Base-by-base conservation (phyloP, 805 yeast genomes). In the Barnettozyma wickerhamii region DNA sequence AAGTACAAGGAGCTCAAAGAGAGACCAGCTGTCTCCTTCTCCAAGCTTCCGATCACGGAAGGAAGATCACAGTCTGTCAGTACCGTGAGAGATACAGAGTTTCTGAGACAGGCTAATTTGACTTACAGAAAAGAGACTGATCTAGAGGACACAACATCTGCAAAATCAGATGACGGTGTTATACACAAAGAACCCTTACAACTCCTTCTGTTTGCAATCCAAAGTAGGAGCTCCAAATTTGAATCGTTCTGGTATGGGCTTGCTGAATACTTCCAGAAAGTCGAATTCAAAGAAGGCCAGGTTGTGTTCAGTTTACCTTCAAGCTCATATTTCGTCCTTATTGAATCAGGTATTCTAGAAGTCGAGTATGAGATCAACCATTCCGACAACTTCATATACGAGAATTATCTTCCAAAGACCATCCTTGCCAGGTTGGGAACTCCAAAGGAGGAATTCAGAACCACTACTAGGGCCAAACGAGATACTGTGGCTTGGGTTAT, bases 201-300 rank as follows among this genome's bases (percentile, higher is more conserved):
- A 7, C 58, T 71, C 17, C 52, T 71, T 24, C 64, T 68, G 71
- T 59, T 63, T 27, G 68, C 74, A 2, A 68, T 70, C 46, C 65
- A 59, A 38, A 74, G 74, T 6, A 54, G 66, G 17, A 66, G 74
- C 17, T 56, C 63, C 13, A 66, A 24, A 47, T 63, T 55, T 33
- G 75, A 71, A 17, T 61, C 63, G 7, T 79, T 84, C 53, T 89
- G 96, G 95, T 52, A 68, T 7, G 63, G 12, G 9, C 9, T 23
- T 9, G 26, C 2, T 12, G 3, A 12, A 23, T 12, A 3, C 26
- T 23, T 23, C 26, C 26, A 23, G 12, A 23, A 12, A 12, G 12
- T 23, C 9, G 26, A 23, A 23, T 9, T 23, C 26, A 23, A 23
- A 23, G 26, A 23, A 23, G 26, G 26, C 26, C 9, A 12, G 12